Evolutionary conservation across 2,329 filamentous ascomycete genomes (phyloP), one percentile per base, ranked within the genome.

Genomic region (Botrytis pseudocinerea): DNA sequence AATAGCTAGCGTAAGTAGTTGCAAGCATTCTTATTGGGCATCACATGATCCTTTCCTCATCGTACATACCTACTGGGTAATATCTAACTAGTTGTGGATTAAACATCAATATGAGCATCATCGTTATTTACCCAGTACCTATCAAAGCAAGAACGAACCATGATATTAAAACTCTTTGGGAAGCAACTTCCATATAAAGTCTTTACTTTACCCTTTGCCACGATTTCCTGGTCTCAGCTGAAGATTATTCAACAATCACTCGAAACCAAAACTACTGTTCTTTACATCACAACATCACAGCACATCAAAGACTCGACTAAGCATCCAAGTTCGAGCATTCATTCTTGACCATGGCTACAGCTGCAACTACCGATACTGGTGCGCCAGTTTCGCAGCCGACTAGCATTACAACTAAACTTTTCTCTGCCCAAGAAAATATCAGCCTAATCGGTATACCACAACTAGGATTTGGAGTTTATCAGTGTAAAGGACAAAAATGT

Each of bases 401-500:
- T 35, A n/a, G 20, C 18, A 57, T 68, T 38, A 2, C 38, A 20
- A 28, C 64, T 22, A 68, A 32, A 38, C 16, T 54, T 22, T 68
- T 28, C 48, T 54, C 64, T 1, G 8, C 16, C 6, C 38, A 20
- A 42, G 35, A 28, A 22, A 32, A 28, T 25, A 12, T 65, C 20
- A 40, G 25, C 16, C 10, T 35, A 12, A 51, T 73, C 42, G 54
- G 57, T n/a, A 71, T 73, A 20, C 72, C 68, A 9, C 69, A 62
- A 57, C 35, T 73, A 25, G 72, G 72, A 62, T 71, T 73, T 44
- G 72, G 72, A 28, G 69, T 73, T 18, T 71, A 71, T 44, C 60
- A 71, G 42, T 60, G 69, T 18, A 54, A 65, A 42, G 72, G 72
- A 18, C 42, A 70, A n/a, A 57, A 70, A 44, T 73, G 72, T 25